Conservation (phyloP, 2,329 filamentous ascomycete genomes). For the Botrytis aclada region DNA sequence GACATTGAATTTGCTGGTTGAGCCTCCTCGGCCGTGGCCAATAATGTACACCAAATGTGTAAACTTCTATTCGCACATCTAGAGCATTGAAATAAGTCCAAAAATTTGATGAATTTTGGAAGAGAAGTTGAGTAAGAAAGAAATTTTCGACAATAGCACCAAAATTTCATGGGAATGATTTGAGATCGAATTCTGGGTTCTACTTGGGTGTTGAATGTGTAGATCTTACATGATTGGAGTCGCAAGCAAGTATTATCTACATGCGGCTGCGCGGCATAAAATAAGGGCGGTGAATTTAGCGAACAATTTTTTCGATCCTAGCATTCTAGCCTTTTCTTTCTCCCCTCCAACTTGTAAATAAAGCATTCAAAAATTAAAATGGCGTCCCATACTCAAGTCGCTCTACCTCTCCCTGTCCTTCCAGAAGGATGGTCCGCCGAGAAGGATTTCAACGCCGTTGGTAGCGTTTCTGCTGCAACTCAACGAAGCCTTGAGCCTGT, state of each 20-base stretch:
- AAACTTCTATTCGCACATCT: background rate
- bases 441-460: slow-evolving; percentile 87
- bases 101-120: no score
- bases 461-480: slow-evolving; percentile 70
- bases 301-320: slow-evolving; percentile 10
- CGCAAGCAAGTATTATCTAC: background rate
- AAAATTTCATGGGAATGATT: background rate
- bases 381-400: slow-evolving; percentile 41
- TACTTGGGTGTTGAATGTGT: background rate
- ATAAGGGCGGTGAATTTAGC: slow-evolving; percentile 4
- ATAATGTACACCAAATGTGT: background rate
- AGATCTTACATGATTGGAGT: background rate
- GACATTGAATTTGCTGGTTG: background rate
- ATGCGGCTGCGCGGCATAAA: slow-evolving; percentile 4
- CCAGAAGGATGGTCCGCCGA: slow-evolving; percentile 79
- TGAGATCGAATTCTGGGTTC: background rate
- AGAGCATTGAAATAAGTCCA: background rate
- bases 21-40: no score
- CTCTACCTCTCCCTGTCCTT: slow-evolving; percentile 69
- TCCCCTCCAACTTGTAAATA: slow-evolving; percentile 13
- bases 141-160: no score
- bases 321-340: slow-evolving; percentile 13
- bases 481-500: slow-evolving; percentile 93
- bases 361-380: slow-evolving; percentile 23
- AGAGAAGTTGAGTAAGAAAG: background rate